These are phyloP conservation scores for Spongispora temasekensis DNA, from an alignment of 1,284 basidiomycete genomes.

Conservation along the genomic window DNA sequence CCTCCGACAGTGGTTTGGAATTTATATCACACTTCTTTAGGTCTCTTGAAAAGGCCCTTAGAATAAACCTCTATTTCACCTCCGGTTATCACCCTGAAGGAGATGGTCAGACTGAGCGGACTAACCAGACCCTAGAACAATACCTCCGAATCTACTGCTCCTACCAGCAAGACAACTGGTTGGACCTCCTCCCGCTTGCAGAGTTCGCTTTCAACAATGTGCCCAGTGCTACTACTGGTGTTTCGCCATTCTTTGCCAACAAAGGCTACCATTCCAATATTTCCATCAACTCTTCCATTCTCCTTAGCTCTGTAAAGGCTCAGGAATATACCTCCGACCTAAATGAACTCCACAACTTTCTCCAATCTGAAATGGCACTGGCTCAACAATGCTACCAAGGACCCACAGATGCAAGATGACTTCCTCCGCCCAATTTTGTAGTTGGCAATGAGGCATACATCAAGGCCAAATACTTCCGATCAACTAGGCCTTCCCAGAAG, in stretches of 20 bases:
- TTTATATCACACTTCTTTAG: too few species aligned
- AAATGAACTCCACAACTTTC: background rate
- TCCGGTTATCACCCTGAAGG: background rate
- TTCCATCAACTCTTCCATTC: background rate
- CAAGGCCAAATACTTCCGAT: slow-evolving; percentile 6
- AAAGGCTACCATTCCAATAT: background rate
- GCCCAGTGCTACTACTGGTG: background rate
- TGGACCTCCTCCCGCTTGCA: background rate
- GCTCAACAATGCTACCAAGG: background rate
- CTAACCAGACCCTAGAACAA: background rate
- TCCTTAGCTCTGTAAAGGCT: background rate
- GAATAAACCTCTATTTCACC: background rate
- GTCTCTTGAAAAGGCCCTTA: too few species aligned
- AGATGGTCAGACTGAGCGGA: background rate
- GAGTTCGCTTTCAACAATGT: background rate
- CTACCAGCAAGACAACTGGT: background rate
- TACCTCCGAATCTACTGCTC: background rate
- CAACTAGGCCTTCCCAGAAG: slow-evolving; percentile 21
- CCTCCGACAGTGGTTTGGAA: too few species aligned
- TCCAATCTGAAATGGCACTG: background rate
- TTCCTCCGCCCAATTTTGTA: background rate
- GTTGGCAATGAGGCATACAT: slow-evolving; percentile 2
- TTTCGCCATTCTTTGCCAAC: background rate
- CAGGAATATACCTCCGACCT: background rate
- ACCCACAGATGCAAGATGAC: background rate